Conservation (phyloP, 441 rosid species). For the Pelargonium fulgidum region DNA sequence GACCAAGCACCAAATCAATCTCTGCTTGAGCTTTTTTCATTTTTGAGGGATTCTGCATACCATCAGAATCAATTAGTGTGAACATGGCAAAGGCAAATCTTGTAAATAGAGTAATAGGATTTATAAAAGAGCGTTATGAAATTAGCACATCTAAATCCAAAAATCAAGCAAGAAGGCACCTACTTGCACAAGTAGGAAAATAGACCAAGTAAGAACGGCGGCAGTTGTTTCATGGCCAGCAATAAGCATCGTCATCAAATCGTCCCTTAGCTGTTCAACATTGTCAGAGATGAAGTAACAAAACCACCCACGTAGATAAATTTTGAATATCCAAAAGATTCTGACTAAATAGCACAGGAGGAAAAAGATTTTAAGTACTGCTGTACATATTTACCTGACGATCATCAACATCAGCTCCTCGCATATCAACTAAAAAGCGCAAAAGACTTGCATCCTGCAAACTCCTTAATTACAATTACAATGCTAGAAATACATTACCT, state of each 20-base stretch:
- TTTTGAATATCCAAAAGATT: neutral
- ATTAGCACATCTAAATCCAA: slow-evolving; percentile 3
- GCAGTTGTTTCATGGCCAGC: slow-evolving; percentile 98
- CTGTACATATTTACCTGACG: slow-evolving; percentile 48
- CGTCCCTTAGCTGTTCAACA: slow-evolving; percentile 72
- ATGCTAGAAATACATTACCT: slow-evolving; percentile 16
- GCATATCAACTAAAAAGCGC: slow-evolving; percentile 88
- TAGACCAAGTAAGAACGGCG: slow-evolving; percentile 96
- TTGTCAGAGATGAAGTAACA: neutral
- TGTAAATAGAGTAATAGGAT: neutral
- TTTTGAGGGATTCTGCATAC: slow-evolving; percentile 63
- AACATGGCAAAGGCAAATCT: neutral
- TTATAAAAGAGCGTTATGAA: neutral
- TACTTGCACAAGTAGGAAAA: slow-evolving; percentile 85
- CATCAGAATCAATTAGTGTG: slow-evolving; percentile 1
- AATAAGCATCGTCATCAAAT: slow-evolving; percentile 88
- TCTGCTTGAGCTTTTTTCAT: slow-evolving; percentile 81
- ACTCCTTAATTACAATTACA: slow-evolving; percentile 20
- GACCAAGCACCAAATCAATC: slow-evolving; percentile 69
- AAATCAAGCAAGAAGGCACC: slow-evolving; percentile 19
- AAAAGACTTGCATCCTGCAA: slow-evolving; percentile 89
- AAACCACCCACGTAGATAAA: neutral
- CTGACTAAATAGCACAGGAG: neutral
- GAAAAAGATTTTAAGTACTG: neutral
- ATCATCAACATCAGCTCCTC: slow-evolving; percentile 84